Evolutionary conservation across 1,284 basidiomycete species (phyloP), one percentile per base, ranked within the genome.

Genomic region (Baeospora myosura): DNA sequence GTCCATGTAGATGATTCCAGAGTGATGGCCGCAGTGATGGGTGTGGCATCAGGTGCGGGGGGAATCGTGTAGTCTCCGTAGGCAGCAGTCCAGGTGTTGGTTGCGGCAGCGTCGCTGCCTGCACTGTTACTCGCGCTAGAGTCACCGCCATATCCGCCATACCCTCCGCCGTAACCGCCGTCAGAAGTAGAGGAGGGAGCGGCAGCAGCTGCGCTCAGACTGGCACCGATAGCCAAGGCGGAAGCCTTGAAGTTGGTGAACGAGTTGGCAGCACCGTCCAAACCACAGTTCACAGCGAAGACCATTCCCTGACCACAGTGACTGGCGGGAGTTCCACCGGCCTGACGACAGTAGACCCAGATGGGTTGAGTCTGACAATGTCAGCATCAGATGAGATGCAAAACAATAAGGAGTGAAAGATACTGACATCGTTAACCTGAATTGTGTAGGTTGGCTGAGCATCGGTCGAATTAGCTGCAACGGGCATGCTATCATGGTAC

Each of bases 261-360:
- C 4, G 75, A 76, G 60, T 76, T 79, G 36, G 68, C 53, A 18
- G 65, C 47, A 39, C 70, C 74, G 43, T 72, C 70, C 2, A 59
- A 45, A 18, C 74, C 74, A 52, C 74, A 75, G 60, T 81, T 81
- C 51, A 81, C 66, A 20, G 76, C 70, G 51, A 79, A 79, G 28
- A 81, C 76, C 78, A 81, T 80, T 52, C 77, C 78, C 40, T 58
- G 50, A 41, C 75, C 74, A 49, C 80, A 82, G 57, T 82, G 79
- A 49, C 67, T 66, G 4, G 54, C 57, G 2, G 66, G 53, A 2
- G 63, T 66, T 10, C 60, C 52, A 36, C 59, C 59, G 30, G 57
- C 64, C 48, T 76, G 71, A 29, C 57, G 60, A 51, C 74, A 78
- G 62, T 68, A 74, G 2, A 71, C 61, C 33, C 74, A 77, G 32